phyloP scores from a whole-genome alignment of 768 basidiomycete genomes.

The Lactifluus piperatus region DNA sequence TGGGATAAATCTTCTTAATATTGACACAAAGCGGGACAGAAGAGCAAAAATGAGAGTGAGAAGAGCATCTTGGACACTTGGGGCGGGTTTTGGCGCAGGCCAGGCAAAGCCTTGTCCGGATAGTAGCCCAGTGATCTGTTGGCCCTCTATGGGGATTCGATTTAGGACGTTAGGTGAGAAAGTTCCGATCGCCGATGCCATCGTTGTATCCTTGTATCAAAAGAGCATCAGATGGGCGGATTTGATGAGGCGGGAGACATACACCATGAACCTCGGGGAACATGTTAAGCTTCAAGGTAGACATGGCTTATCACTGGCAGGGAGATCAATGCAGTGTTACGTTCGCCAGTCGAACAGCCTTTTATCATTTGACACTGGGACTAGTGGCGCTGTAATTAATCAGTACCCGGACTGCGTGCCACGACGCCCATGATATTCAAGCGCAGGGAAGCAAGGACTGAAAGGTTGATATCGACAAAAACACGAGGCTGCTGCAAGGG shows the following conservation, averaged over 20 bases:
- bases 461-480: neutral
- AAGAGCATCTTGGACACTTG: neutral
- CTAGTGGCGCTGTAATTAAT: neutral
- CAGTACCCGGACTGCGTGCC: neutral
- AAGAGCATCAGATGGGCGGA: neutral
- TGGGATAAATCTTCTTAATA: constrained; percentile 1
- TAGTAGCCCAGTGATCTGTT: neutral
- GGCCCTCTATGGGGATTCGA: neutral
- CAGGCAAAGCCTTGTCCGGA: neutral
- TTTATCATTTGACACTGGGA: neutral
- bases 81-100: neutral
- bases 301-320: constrained; percentile 2
- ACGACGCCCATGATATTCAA: neutral
- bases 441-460: neutral
- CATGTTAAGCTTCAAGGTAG: neutral
- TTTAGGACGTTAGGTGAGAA: neutral
- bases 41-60: neutral
- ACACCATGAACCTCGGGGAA: neutral
- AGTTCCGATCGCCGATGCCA: neutral
- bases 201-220: neutral
- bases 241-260: neutral
- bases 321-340: neutral
- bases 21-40: neutral
- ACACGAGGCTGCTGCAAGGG: neutral
- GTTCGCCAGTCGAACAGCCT: neutral